Evolutionary conservation across 306 rosid species (phyloP).

Genomic region (Arachis hypogaea): DNA sequence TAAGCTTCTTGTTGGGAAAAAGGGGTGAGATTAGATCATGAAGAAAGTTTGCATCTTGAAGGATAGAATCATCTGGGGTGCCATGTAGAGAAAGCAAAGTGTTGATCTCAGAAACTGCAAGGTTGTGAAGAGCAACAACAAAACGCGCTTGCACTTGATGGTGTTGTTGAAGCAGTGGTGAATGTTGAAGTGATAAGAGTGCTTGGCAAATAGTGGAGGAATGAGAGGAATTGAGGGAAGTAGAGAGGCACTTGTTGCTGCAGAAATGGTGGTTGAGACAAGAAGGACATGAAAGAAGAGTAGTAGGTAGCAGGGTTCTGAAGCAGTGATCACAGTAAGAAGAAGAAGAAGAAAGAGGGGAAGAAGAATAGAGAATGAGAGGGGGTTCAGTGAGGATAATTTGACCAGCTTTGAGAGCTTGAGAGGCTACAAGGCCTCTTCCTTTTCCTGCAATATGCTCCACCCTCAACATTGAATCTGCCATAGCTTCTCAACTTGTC

Average conservation of each 20-base stretch:
- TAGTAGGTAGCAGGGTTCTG: conserved; percentile 40
- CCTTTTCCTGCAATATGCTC: conserved; percentile 56
- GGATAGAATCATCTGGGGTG: conserved; percentile 24
- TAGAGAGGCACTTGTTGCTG: conserved; percentile 43
- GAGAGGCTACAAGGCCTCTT: conserved; percentile 54
- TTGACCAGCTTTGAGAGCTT: conserved; percentile 60
- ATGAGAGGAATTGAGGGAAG: conserved; percentile 46
- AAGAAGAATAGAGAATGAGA: conserved; percentile 58
- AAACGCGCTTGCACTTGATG: conserved; percentile 66
- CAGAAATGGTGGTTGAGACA: conserved; percentile 55
- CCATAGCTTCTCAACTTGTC: background rate
- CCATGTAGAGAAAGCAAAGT: conserved; percentile 64
- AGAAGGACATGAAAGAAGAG: conserved; percentile 37
- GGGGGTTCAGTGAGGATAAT: conserved; percentile 65
- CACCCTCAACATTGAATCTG: conserved; percentile 33
- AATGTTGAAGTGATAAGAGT: conserved; percentile 33
- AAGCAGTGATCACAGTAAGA: conserved; percentile 63
- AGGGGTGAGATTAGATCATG: conserved; percentile 54
- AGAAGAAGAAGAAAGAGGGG: conserved; percentile 16
- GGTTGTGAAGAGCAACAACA: conserved; percentile 56
- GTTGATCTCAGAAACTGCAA: conserved; percentile 43
- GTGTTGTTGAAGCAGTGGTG: conserved; percentile 42
- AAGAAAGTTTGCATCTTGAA: conserved; percentile 44
- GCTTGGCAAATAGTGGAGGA: conserved; percentile 52
- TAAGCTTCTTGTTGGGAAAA: conserved; percentile 24